Conservation (phyloP, 345 rosid species). For the Camelina sativa region DNA sequence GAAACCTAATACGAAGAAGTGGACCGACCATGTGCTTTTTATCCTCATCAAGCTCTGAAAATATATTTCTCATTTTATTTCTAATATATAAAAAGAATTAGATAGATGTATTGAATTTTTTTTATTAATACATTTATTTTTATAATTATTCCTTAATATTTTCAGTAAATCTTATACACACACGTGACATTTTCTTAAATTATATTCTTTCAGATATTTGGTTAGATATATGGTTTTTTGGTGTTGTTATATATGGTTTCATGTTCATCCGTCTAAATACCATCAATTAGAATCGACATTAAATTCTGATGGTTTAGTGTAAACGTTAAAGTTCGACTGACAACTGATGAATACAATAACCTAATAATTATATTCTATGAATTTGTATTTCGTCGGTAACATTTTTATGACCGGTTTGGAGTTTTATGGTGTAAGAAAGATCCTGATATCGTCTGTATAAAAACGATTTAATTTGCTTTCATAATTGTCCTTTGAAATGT, state of each 20-base stretch:
- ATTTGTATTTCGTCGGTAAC: background rate
- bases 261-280: background rate
- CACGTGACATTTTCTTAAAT: too few relatives aligned
- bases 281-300: too few relatives aligned
- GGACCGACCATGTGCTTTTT: constrained; percentile 47
- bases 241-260: background rate
- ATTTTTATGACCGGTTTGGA: constrained; percentile 3
- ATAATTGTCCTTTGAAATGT: constrained; percentile 30
- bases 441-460: constrained; percentile 1
- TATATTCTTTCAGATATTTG: too few relatives aligned
- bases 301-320: background rate
- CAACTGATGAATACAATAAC: background rate
- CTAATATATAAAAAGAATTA: too few relatives aligned
- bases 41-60: constrained; percentile 23
- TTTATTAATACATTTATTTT: too few relatives aligned
- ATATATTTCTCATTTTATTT: background rate
- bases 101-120: too few relatives aligned
- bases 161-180: too few relatives aligned
- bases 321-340: background rate
- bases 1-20: constrained; percentile 42
- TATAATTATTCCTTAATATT: background rate
- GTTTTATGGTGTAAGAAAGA: constrained; percentile 23
- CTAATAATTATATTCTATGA: background rate
- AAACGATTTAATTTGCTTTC: constrained; percentile 2
- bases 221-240: too few relatives aligned